Conservation (phyloP, 345 rosid genomes). For the Camelina laxa region DNA sequence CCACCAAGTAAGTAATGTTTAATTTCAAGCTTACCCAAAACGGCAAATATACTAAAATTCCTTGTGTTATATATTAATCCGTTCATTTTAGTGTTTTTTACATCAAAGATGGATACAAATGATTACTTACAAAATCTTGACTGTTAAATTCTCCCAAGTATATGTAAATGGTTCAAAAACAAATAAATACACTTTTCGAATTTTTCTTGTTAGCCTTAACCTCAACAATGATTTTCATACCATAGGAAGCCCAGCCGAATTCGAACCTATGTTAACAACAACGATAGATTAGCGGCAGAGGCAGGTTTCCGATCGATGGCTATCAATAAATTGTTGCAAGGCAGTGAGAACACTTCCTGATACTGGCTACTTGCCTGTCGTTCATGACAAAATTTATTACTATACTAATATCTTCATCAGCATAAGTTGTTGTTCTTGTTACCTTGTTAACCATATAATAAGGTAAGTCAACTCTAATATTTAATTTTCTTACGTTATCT, state of each 20-base stretch:
- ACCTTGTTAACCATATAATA: neutral
- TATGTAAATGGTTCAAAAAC: neutral
- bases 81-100: no score
- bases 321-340: neutral
- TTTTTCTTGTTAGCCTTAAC: neutral
- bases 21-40: no score
- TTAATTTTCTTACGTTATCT: neutral
- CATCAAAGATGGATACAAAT: no score
- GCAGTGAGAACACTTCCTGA: constrained; percentile 8
- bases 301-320: neutral
- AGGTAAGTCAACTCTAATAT: neutral
- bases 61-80: no score
- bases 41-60: no score
- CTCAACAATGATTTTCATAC: neutral
- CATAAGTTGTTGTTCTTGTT: no score
- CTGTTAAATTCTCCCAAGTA: neutral
- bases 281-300: neutral
- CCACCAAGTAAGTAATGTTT: neutral
- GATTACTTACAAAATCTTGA: neutral
- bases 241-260: neutral
- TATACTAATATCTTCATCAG: neutral
- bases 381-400: neutral
- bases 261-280: neutral
- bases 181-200: neutral
- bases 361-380: neutral